Evolutionary conservation across 306 rosid genomes (phyloP), one percentile per base, ranked within the genome.

Genomic region (Trifolium pratense): DNA sequence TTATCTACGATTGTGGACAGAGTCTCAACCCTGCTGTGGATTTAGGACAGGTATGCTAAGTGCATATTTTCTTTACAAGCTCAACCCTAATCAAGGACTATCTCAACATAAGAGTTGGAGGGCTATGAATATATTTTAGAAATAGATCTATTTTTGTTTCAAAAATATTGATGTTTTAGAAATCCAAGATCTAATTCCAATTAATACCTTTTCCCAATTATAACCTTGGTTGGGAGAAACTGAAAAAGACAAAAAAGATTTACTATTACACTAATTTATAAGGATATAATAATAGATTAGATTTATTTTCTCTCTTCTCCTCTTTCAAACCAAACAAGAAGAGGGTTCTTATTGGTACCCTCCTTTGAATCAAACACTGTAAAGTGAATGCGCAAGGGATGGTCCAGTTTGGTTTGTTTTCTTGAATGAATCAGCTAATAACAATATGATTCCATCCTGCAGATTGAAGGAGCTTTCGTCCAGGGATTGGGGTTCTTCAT

Each of bases 11-110:
- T 77, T 94, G 97, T 77, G 98, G 97, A 75, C 95, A 87, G 85
- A 87, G 92, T 85, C 98, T 94, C 81, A 94, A 94, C 85, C 98
- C 97, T 55, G 97, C 96, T 14, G 96, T 94, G 70, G 97, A 94
- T 87, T 84, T 94, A 80, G 98, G 98, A 86, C 98, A 93, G 94
- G 98, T 91, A 65, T 57, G 55, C 17, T 10, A 57, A 29, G 45
- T 43, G 15, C 18, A 37, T n/a, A 45, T 53, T 53, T 59, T 5
- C 62, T 29, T 29, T 29, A 29, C 32, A 29, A 29, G 6, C 32
- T 34, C 73, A 51, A 48, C 56, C 18, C 59, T 56, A 55, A 25
- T 66, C 57, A 25, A 65, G 66, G 55, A 52, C 49, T 39, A 64
- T 51, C 53, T 65, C n/a, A 39, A 17, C 16, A 15, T 26, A 21